Base-by-base conservation (phyloP, 2,329 filamentous ascomycete genomes). In the Fusarium nematophilum region DNA sequence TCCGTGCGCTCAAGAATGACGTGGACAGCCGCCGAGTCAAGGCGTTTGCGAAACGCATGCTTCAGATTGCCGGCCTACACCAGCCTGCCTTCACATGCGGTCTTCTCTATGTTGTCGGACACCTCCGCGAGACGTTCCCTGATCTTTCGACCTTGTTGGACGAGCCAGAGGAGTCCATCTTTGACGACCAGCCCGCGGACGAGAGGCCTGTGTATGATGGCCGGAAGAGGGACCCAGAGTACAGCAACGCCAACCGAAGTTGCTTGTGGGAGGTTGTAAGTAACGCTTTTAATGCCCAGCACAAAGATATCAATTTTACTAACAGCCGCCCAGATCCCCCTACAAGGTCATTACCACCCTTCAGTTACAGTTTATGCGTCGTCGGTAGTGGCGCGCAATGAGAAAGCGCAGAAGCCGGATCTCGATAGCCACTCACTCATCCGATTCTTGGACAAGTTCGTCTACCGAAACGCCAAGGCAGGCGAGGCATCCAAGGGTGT, bases 371-470 rank as follows among this genome's bases (percentile, higher is more conserved):
- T 97, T 5, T 94, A 93, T 71, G 93, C 94, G 1, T 80, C 83
- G 13, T 87, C 88, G 52, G 78, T 98, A 31, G 76, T 96, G 8
- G 81, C 84, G 43, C 85, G 87, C 55, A 84, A 89, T 63, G 83
- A 87, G 45, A 88, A 92, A 74, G 89, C 91, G 57, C 87, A 91
- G 60, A 98, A 98, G 75, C 93, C 95, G 0, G 95, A 99, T 68
- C 83, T 97, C 45, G 89, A 91, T 13, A 89, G 92, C 53, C 94
- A 98, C 74, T 95, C 92, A 2, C 84, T 99, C 42, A 95, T 95
- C 70, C 90, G 96, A 74, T 99, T 99, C 82, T 83, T 99, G 53
- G 95, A 99, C 77, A 93, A 96, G 67, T 99, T 99, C 75, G 92
- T 97, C n/a, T 99, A 98, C 83, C 90, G 92, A 66, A 97, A 95